Percentiles rank a stretch among this genome's conserved stretches.
phyloP scores from a whole-genome alignment of 768 basidiomycete species.

The Terana coerulea region DNA sequence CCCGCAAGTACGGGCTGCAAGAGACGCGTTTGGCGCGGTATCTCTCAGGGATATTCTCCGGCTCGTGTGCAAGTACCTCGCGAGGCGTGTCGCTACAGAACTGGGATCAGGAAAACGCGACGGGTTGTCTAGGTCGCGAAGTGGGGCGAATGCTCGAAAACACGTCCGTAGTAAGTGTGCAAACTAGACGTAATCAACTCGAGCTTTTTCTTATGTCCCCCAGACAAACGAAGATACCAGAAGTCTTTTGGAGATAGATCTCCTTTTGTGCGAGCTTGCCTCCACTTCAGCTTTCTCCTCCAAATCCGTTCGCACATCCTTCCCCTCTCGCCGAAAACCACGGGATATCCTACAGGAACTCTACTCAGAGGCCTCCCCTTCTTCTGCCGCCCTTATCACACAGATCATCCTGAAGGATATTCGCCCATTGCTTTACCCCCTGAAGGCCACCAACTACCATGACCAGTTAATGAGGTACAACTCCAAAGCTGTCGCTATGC shows the following conservation, averaged over 20 bases:
- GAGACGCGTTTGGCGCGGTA: constrained; percentile 54
- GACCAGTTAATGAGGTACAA: constrained; percentile 54
- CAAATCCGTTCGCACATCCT: constrained; percentile 35
- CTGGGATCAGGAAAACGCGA: constrained; percentile 40
- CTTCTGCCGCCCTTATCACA: constrained; percentile 64
- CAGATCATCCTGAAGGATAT: constrained; percentile 91
- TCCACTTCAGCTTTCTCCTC: constrained; percentile 60
- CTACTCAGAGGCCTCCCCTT: constrained; percentile 56
- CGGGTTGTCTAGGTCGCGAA: constrained; percentile 72
- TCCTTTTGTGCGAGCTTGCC: constrained; percentile 72
- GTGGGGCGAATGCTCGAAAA: constrained; percentile 43
- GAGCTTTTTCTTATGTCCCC: not conserved
- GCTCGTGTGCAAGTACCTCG: constrained; percentile 23
- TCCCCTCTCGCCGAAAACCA: constrained; percentile 30
- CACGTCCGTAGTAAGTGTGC: constrained; percentile 34
- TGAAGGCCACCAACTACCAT: constrained; percentile 46
- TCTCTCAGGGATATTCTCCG: constrained; percentile 42
- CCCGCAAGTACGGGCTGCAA: constrained; percentile 70
- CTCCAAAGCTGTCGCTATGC: constrained; percentile 46
- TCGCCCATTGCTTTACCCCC: constrained; percentile 71
- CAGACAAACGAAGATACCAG: constrained; percentile 32
- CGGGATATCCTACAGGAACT: constrained; percentile 47
- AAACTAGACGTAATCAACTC: not conserved
- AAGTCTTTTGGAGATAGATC: constrained; percentile 52
- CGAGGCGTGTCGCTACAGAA: constrained; percentile 15